Conservation (phyloP, 495 filamentous ascomycete genomes). For the Bathelium albidoporum region DNA sequence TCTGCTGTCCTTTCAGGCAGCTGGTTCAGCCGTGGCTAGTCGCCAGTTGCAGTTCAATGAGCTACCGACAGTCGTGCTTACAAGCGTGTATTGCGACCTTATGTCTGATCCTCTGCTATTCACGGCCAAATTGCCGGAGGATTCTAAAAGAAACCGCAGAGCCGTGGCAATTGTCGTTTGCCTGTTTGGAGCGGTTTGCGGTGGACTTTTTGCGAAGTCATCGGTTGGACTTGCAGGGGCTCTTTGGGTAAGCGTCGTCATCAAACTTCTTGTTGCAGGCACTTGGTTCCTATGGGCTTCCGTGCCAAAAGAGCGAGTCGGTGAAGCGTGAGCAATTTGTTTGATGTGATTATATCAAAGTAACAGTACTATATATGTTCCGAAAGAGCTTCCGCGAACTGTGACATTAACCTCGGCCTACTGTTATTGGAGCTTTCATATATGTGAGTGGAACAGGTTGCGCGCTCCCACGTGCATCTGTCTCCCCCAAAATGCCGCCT, state of each 20-base stretch:
- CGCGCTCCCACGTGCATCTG: background rate
- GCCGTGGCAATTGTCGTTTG: conserved; percentile 46
- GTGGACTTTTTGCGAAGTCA: conserved; percentile 49
- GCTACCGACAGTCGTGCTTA: conserved; percentile 60
- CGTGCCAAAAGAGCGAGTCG: background rate
- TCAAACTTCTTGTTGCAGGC: background rate
- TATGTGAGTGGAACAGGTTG: background rate
- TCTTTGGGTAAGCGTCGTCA: conserved; percentile 38
- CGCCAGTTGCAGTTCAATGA: conserved; percentile 51
- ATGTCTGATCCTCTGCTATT: conserved; percentile 53
- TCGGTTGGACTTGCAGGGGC: conserved; percentile 48
- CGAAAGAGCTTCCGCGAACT: background rate
- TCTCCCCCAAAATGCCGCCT: background rate
- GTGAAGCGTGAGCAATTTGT: background rate
- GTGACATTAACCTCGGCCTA: background rate
- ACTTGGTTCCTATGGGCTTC: background rate
- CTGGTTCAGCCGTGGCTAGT: conserved; percentile 59
- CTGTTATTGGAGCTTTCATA: background rate
- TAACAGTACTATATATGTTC: background rate
- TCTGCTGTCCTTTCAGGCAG: conserved; percentile 58
- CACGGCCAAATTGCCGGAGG: conserved; percentile 27
- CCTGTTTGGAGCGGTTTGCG: conserved; percentile 49
- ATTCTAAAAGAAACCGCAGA: conserved; percentile 50
- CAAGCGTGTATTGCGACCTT: conserved; percentile 61
- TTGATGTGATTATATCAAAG: background rate